Evolutionary conservation across 176 grass and related monocot genomes (phyloP).

Genomic region (Carex kokanica): DNA sequence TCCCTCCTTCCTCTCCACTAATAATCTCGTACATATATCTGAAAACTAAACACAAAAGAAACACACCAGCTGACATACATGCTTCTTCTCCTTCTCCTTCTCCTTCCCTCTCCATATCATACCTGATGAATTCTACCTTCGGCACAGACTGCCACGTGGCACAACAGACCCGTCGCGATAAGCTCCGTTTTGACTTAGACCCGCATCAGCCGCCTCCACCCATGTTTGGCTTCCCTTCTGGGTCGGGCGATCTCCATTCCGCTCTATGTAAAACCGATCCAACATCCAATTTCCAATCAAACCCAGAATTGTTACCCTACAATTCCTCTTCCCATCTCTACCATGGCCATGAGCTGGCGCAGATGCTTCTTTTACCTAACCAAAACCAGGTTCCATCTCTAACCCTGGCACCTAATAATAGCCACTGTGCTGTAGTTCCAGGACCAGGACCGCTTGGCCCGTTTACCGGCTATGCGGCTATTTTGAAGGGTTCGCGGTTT

Average conservation of each 20-base stretch:
- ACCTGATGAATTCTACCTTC: conserved; percentile 2
- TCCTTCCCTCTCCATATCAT: neutral
- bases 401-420: conserved; percentile 5
- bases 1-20: neutral
- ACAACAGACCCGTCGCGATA: conserved; percentile 51
- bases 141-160: conserved; percentile 37
- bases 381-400: conserved; percentile 8
- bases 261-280: conserved; percentile 13
- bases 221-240: neutral
- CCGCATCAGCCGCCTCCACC: neutral
- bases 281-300: neutral
- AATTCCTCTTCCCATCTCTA: conserved; percentile 10
- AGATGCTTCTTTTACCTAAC: conserved; percentile 8
- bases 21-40: conserved; percentile 3
- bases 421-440: neutral
- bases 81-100: no score
- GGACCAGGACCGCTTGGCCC: conserved; percentile 38
- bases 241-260: neutral
- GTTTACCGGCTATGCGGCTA: conserved; percentile 48
- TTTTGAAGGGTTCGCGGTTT: conserved; percentile 42
- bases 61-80: neutral
- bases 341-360: conserved; percentile 26
- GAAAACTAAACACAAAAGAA: neutral
- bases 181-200: conserved; percentile 35
- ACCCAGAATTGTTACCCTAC: conserved; percentile 15